These are phyloP conservation scores for Daedalea quercina DNA, from an alignment of 768 basidiomycete species.

Conservation along the genomic window DNA sequence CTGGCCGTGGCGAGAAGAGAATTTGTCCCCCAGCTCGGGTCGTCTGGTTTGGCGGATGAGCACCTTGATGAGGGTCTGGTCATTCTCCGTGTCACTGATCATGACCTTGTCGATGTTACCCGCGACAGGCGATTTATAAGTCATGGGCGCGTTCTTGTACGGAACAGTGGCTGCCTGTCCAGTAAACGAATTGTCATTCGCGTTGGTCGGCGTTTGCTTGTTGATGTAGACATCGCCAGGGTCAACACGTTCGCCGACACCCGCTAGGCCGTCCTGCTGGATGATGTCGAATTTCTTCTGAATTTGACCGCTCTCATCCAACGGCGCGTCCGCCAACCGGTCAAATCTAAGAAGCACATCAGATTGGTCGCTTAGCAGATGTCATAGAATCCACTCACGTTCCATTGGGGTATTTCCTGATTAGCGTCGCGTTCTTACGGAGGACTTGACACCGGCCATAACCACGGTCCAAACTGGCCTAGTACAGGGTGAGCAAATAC, in stretches of 20 bases:
- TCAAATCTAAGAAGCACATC: conserved; percentile 55
- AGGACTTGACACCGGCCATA: conserved; percentile 97
- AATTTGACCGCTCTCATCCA: conserved; percentile 73
- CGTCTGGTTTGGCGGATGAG: conserved; percentile 93
- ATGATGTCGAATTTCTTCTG: conserved; percentile 88
- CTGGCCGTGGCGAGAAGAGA: conserved; percentile 96
- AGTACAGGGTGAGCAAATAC: conserved; percentile 6
- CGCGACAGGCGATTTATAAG: conserved; percentile 89
- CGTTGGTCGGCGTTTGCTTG: conserved; percentile 92
- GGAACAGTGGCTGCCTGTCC: conserved; percentile 78
- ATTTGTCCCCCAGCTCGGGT: conserved; percentile 97
- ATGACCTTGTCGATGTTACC: conserved; percentile 97
- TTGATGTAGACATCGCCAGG: conserved; percentile 94
- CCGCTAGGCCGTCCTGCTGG: conserved; percentile 88
- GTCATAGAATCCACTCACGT: conserved; percentile 57
- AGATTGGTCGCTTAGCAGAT: conserved; percentile 4
- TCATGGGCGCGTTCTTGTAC: conserved; percentile 90
- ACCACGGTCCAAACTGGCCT: conserved; percentile 95
- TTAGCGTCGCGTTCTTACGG: conserved; percentile 89
- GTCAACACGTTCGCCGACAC: conserved; percentile 90
- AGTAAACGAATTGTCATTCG: conserved; percentile 85
- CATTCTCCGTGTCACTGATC: conserved; percentile 94
- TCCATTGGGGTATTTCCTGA: conserved; percentile 95
- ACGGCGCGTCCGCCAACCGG: conserved; percentile 86
- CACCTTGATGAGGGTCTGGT: conserved; percentile 95